These are phyloP conservation scores for Suillus spraguei DNA, from an alignment of 768 basidiomycete species.

Conservation along the genomic window DNA sequence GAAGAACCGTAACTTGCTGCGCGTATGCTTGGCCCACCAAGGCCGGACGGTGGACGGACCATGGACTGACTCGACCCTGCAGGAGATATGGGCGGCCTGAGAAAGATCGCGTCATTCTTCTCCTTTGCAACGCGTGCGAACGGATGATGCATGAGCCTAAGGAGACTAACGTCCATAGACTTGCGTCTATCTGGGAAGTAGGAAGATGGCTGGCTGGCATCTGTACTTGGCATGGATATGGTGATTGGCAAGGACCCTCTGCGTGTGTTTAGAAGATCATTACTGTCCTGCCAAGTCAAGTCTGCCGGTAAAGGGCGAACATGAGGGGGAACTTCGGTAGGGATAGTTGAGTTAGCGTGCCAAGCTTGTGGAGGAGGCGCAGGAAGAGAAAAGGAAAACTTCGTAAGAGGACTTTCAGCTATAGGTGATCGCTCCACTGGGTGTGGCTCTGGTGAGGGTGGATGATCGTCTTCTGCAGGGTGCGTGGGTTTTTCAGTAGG, in stretches of 20 bases:
- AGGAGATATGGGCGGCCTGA: constrained; percentile 36
- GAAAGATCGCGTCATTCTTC: constrained; percentile 35
- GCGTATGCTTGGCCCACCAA: constrained; percentile 37
- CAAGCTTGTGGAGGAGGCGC: constrained; percentile 26
- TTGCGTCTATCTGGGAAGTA: constrained; percentile 38
- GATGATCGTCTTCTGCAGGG: constrained; percentile 19
- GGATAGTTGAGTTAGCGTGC: constrained; percentile 38
- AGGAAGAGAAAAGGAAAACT: constrained; percentile 26
- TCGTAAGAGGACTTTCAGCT: constrained; percentile 21
- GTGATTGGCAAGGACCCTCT: constrained; percentile 59
- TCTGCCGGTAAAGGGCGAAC: constrained; percentile 27
- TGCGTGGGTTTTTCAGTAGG: constrained; percentile 41
- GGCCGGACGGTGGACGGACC: constrained; percentile 38
- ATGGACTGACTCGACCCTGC: constrained; percentile 35
- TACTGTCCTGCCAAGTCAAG: constrained; percentile 24
- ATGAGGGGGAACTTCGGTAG: constrained; percentile 26
- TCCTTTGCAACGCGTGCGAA: constrained; percentile 36
- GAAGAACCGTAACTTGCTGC: constrained; percentile 39
- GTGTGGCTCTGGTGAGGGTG: constrained; percentile 11
- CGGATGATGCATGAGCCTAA: constrained; percentile 52
- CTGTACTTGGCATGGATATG: constrained; percentile 24
- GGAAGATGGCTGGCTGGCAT: constrained; percentile 38
- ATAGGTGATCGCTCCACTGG: constrained; percentile 10
- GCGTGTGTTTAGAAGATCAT: constrained; percentile 39
- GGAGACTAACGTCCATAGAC: constrained; percentile 47